These are phyloP conservation scores for Apophysomyces ossiformis DNA, from an alignment of 371 early-diverging fungal genomes.

Conservation along the genomic window DNA sequence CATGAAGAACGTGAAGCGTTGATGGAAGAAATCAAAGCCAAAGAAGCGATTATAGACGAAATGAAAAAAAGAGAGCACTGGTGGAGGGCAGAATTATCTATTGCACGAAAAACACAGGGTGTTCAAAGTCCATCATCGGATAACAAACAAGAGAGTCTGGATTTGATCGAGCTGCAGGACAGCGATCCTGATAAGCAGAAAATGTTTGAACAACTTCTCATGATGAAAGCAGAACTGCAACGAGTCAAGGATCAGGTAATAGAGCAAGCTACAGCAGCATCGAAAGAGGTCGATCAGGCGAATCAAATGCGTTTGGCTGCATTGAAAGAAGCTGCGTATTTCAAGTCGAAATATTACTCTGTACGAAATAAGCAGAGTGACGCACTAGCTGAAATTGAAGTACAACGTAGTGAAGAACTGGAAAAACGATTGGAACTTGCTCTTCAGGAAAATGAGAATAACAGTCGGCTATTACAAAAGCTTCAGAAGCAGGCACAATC, in stretches of 20 bases:
- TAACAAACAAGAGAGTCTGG: conserved; percentile 25
- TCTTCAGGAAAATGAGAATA: conserved; percentile 47
- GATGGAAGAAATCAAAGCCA: conserved; percentile 42
- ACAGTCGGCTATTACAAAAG: conserved; percentile 39
- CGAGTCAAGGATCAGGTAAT: conserved; percentile 47
- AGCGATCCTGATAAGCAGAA: conserved; percentile 39
- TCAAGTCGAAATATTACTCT: conserved; percentile 53
- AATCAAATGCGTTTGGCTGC: conserved; percentile 59
- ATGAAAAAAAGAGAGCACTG: conserved; percentile 59
- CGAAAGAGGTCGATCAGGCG: conserved; percentile 52
- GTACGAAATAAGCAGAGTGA: conserved; percentile 32
- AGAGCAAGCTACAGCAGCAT: conserved; percentile 57
- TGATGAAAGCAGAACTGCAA: conserved; percentile 51
- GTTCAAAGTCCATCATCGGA: conserved; percentile 16
- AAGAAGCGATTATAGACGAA: conserved; percentile 43
- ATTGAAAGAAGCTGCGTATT: conserved; percentile 62
- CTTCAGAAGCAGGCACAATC: conserved; percentile 48
- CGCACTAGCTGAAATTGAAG: conserved; percentile 40
- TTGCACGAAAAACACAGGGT: conserved; percentile 41
- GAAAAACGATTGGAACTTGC: conserved; percentile 54
- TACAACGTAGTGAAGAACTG: conserved; percentile 49
- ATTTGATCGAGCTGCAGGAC: conserved; percentile 43
- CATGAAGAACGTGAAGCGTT: conserved; percentile 38
- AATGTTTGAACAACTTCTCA: conserved; percentile 50
- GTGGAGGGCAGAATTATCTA: conserved; percentile 58